Evolutionary conservation across 805 yeast genomes (phyloP).

Genomic region (Monosporozyma siamensis): DNA sequence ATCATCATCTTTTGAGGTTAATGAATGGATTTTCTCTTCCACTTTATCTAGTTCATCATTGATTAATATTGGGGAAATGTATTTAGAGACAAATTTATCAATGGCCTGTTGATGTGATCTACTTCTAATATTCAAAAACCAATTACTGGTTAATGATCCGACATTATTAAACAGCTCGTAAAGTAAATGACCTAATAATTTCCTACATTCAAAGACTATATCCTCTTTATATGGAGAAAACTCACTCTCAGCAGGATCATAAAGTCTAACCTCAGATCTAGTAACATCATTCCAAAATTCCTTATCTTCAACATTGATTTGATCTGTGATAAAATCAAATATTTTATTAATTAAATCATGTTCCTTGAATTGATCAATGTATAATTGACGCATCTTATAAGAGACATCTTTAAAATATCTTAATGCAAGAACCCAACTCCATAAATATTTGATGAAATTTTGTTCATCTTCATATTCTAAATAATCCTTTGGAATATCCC

Average conservation of each 20-base stretch:
- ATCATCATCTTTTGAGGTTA: constrained; percentile 32
- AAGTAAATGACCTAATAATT: constrained; percentile 19
- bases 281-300: constrained; percentile 21
- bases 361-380: constrained; percentile 48
- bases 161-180: constrained; percentile 23
- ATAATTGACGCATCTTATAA: constrained; percentile 50
- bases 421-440: constrained; percentile 62
- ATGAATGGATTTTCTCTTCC: constrained; percentile 31
- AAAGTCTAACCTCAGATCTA: constrained; percentile 17
- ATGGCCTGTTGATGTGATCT: constrained; percentile 50
- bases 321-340: constrained; percentile 45
- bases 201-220: constrained; percentile 23
- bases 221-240: constrained; percentile 22
- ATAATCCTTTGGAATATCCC: constrained; percentile 30
- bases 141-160: constrained; percentile 32
- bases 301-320: constrained; percentile 35
- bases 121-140: constrained; percentile 67
- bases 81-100: constrained; percentile 51
- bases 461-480: constrained; percentile 33
- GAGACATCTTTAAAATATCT: constrained; percentile 56
- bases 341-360: constrained; percentile 39
- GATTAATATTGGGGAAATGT: constrained; percentile 58
- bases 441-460: constrained; percentile 38
- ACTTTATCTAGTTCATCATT: constrained; percentile 47
- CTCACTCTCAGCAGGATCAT: constrained; percentile 11